Conservation (phyloP, 306 rosid genomes). For the Fagus sylvatica region DNA sequence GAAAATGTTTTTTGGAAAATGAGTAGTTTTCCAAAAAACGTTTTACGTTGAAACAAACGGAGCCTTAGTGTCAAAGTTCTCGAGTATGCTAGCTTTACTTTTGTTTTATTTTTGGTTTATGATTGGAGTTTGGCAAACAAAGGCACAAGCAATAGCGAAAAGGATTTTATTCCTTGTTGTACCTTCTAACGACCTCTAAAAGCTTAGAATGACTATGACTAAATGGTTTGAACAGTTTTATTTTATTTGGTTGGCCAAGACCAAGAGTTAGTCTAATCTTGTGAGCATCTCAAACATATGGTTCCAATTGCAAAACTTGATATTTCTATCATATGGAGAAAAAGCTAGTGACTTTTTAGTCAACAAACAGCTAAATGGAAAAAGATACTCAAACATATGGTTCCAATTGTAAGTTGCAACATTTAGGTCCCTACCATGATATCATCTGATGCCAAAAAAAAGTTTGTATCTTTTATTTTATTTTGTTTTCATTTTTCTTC, state of each 20-base stretch:
- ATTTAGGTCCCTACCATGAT: neutral
- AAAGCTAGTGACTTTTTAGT: neutral
- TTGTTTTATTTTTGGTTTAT: slow-evolving; percentile 9
- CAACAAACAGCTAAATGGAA: neutral
- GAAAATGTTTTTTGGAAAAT: too few species aligned
- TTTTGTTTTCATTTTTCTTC: neutral
- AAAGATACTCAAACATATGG: neutral
- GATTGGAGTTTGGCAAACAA: slow-evolving; percentile 37
- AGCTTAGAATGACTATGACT: neutral
- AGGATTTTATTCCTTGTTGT: neutral
- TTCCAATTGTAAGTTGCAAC: neutral
- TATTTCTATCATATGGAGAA: too few species aligned
- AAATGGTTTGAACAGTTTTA: too few species aligned
- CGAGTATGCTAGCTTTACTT: neutral
- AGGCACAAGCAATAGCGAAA: slow-evolving; percentile 32
- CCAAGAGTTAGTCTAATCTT: too few species aligned
- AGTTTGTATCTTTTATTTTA: too few species aligned
- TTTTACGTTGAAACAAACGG: too few species aligned
- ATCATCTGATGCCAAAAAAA: too few species aligned
- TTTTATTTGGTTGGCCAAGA: too few species aligned
- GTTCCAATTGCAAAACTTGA: too few species aligned
- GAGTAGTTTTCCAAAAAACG: too few species aligned
- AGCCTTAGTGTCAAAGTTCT: neutral
- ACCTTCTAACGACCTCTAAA: too few species aligned
- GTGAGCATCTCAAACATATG: too few species aligned